Conservation (phyloP, 2,329 filamentous ascomycete genomes). For the Bisporella sp. region DNA sequence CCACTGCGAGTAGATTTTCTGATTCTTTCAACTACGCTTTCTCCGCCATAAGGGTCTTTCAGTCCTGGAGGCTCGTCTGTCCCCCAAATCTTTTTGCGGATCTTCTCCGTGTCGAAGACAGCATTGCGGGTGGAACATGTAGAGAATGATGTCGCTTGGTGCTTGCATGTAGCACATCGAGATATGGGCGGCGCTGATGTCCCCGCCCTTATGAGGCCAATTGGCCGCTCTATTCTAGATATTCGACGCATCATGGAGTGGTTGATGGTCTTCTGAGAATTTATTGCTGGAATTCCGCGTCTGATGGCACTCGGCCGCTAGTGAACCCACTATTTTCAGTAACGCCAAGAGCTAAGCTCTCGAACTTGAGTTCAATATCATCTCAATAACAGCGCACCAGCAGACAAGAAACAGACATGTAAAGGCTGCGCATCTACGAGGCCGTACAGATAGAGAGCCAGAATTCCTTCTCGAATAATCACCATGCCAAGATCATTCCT, state of each 20-base stretch:
- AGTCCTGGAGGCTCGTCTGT: slow-evolving; percentile 40
- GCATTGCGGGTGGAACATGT: slow-evolving; percentile 16
- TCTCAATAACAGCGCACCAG: not conserved
- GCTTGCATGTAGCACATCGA: slow-evolving; percentile 20
- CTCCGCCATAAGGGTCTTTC: slow-evolving; percentile 39
- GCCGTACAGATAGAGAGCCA: not conserved
- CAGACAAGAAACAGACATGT: not conserved
- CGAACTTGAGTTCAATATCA: not conserved
- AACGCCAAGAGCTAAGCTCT: not conserved
- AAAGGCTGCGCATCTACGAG: no score
- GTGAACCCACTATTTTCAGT: no score
- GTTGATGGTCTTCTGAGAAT: not conserved
- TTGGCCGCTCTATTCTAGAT: slow-evolving; percentile 22
- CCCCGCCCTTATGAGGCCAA: slow-evolving; percentile 19
- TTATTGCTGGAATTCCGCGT: no score
- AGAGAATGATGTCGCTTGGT: slow-evolving; percentile 22
- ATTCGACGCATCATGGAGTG: slow-evolving; percentile 25
- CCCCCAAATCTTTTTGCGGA: slow-evolving; percentile 42
- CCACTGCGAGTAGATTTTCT: slow-evolving; percentile 6
- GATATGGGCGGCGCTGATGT: slow-evolving; percentile 5
- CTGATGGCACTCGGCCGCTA: no score
- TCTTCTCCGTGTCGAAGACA: slow-evolving; percentile 33
- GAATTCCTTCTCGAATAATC: not conserved
- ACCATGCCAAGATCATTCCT: slow-evolving; percentile 15
- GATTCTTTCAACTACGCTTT: slow-evolving; percentile 21